Conservation (phyloP, 176 grass and related monocot species). For the Eleusine indica region DNA sequence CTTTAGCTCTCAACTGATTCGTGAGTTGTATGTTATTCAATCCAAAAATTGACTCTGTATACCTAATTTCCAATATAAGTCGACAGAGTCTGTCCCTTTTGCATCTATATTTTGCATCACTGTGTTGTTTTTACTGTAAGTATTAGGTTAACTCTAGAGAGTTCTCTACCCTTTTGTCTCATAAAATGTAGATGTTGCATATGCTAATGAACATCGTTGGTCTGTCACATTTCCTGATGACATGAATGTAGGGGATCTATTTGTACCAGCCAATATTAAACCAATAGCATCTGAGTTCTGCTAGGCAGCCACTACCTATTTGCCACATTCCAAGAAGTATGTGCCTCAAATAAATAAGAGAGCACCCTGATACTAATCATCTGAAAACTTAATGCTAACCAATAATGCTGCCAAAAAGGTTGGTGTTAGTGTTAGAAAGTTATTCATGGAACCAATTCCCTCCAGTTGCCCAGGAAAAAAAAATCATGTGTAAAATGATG, state of each 20-base stretch:
- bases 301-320: background rate
- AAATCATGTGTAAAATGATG: background rate
- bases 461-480: background rate
- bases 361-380: background rate
- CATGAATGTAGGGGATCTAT: background rate
- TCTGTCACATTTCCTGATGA: conserved; percentile 13
- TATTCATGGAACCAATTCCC: conserved; percentile 7
- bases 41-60: too few relatives aligned
- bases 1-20: conserved; percentile 9
- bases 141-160: conserved; percentile 13
- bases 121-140: background rate
- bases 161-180: background rate
- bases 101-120: conserved; percentile 1
- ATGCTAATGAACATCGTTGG: background rate
- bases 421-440: background rate
- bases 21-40: background rate
- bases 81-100: background rate
- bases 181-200: background rate
- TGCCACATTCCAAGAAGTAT: background rate
- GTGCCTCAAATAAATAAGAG: background rate
- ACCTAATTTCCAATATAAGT: background rate
- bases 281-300: background rate
- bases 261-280: conserved; percentile 11
- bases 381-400: background rate
- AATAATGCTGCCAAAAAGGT: background rate